phyloP scores from a whole-genome alignment of 306 rosid species.

The Canavalia ensiformis region DNA sequence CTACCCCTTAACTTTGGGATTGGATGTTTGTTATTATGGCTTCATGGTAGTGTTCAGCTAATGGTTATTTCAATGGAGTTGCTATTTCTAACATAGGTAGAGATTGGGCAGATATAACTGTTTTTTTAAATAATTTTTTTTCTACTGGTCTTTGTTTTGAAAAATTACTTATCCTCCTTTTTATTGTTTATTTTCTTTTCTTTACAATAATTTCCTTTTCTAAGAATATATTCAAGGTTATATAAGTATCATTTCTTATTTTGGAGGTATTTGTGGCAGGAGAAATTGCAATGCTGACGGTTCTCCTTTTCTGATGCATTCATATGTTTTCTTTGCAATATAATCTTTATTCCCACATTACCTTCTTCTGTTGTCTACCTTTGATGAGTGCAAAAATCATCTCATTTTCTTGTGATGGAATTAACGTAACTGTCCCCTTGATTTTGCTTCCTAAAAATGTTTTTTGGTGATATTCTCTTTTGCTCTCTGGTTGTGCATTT shows the following conservation, averaged over 20 bases:
- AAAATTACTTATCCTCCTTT: not conserved
- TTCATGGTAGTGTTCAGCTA: not conserved
- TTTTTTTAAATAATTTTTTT: not conserved
- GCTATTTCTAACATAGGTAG: not conserved
- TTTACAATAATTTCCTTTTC: constrained; percentile 5
- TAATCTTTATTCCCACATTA: constrained; percentile 9
- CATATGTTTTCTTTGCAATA: not conserved
- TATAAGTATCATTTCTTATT: constrained; percentile 5
- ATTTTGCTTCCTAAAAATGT: constrained; percentile 40
- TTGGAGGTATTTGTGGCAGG: constrained; percentile 17
- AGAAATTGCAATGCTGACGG: constrained; percentile 4
- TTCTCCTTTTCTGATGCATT: constrained; percentile 2
- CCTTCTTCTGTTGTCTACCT: not conserved
- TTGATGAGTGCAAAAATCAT: not conserved
- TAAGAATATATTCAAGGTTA: not conserved
- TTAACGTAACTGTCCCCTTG: not conserved
- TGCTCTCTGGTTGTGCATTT: constrained; percentile 26
- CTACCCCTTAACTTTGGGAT: not conserved
- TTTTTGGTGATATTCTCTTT: constrained; percentile 17
- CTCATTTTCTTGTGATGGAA: constrained; percentile 23
- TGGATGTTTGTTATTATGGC: not conserved
- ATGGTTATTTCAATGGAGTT: constrained; percentile 26
- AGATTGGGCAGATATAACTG: not conserved
- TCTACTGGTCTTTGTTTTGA: constrained; percentile 14
- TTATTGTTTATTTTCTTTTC: not conserved